Conservation (phyloP, 108 stramenopile genomes). For the Skeletonema costatum region DNA sequence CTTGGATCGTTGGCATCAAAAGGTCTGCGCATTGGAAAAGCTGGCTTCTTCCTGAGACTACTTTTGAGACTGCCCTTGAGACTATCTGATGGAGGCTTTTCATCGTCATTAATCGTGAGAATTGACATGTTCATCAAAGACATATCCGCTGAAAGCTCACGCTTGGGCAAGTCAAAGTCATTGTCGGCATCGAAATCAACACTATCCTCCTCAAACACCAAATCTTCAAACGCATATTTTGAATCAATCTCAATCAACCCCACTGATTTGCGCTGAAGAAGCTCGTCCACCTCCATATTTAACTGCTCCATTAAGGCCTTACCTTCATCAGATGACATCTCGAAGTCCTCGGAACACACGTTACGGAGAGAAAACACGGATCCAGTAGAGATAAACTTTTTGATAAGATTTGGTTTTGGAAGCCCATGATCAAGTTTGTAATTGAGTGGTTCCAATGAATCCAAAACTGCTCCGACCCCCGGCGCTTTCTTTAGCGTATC, state of each 20-base stretch:
- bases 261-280: constrained; percentile 16
- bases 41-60: background rate
- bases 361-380: constrained; percentile 15
- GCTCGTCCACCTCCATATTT: constrained; percentile 16
- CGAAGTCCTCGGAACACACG: constrained; percentile 15
- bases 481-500: background rate
- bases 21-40: background rate
- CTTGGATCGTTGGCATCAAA: background rate
- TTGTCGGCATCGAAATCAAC: background rate
- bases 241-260: constrained; percentile 20
- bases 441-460: constrained; percentile 1
- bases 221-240: constrained; percentile 30
- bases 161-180: background rate
- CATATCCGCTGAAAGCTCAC: constrained; percentile 1
- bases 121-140: constrained; percentile 42
- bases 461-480: background rate
- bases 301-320: constrained; percentile 12
- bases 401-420: background rate
- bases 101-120: constrained; percentile 15
- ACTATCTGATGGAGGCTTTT: background rate
- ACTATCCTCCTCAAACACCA: constrained; percentile 35
- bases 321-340: constrained; percentile 16
- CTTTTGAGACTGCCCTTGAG: background rate
- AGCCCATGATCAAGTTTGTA: background rate
- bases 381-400: background rate